These are phyloP conservation scores for Fraxinus sp. DNA, from an alignment of 305 asterid genomes.

Conservation along the genomic window DNA sequence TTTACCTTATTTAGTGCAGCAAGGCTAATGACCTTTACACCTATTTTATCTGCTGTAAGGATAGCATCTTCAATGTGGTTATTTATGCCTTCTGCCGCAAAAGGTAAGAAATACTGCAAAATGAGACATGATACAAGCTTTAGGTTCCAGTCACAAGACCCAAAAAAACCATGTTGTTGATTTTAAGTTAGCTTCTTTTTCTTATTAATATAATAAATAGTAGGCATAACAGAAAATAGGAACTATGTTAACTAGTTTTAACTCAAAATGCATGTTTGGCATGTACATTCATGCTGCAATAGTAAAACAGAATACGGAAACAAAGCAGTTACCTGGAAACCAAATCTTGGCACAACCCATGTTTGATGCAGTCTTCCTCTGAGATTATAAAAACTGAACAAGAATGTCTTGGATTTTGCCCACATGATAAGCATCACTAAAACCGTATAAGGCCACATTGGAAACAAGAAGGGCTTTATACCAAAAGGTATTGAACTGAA, in stretches of 20 bases:
- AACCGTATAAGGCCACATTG: conserved; percentile 66
- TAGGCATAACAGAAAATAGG: not conserved
- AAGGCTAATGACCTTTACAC: conserved; percentile 88
- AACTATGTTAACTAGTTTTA: not conserved
- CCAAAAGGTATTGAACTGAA: conserved; percentile 71
- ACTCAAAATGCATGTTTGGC: not conserved
- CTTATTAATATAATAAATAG: not conserved
- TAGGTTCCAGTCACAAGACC: not conserved
- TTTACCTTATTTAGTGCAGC: conserved; percentile 86
- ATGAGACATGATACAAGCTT: not conserved
- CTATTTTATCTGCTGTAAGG: conserved; percentile 75
- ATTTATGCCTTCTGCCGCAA: conserved; percentile 79
- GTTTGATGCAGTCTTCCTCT: conserved; percentile 69
- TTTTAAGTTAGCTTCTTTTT: not conserved
- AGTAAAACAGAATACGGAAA: not conserved
- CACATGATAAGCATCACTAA: conserved; percentile 72
- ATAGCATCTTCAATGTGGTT: conserved; percentile 84
- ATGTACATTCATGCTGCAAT: not conserved
- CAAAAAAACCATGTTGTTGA: not conserved
- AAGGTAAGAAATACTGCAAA: conserved; percentile 90
- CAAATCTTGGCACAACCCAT: conserved; percentile 86
- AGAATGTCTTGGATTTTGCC: conserved; percentile 75
- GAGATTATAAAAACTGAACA: conserved; percentile 64
- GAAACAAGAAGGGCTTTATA: conserved; percentile 60
- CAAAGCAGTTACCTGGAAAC: conserved; percentile 64